These are phyloP conservation scores for Cercospora nicotianae DNA, from an alignment of 2,329 filamentous ascomycete genomes.

Conservation along the genomic window DNA sequence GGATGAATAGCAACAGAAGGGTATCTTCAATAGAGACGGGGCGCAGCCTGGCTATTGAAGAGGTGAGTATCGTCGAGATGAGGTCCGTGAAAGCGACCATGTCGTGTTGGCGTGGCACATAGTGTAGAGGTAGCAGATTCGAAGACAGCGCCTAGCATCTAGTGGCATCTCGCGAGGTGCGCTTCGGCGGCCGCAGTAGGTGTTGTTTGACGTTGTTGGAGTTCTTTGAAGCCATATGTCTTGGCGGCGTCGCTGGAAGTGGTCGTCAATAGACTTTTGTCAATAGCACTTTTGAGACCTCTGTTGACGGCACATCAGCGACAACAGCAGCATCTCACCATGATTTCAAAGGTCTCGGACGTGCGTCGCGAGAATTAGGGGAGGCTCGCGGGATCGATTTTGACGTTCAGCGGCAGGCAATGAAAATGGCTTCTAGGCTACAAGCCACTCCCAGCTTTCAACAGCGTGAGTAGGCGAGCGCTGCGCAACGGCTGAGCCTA, in stretches of 20 bases:
- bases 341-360: neutral
- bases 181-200: slow-evolving; percentile 6
- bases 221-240: slow-evolving; percentile 25
- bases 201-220: slow-evolving; percentile 15
- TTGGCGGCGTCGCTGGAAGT: slow-evolving; percentile 26
- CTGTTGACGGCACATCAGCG: slow-evolving; percentile 17
- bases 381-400: neutral
- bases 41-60: slow-evolving; percentile 22
- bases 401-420: neutral
- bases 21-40: slow-evolving; percentile 31
- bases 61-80: neutral
- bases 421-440: neutral
- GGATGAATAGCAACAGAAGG: slow-evolving; percentile 32
- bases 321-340: neutral
- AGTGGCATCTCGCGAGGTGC: neutral
- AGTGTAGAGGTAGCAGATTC: neutral
- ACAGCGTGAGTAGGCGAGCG: neutral
- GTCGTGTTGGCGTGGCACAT: neutral
- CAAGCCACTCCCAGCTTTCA: too few species aligned
- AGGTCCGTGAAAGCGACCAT: neutral
- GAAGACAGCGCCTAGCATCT: neutral
- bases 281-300: slow-evolving; percentile 27
- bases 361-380: neutral
- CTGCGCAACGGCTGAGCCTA: neutral
- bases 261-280: slow-evolving; percentile 35